A percentile compares a stretch with the other conserved stretches of the same genome.
phyloP scores from a whole-genome alignment of 192 early-diverging fungal species.

The Mortierella hygrophila region DNA sequence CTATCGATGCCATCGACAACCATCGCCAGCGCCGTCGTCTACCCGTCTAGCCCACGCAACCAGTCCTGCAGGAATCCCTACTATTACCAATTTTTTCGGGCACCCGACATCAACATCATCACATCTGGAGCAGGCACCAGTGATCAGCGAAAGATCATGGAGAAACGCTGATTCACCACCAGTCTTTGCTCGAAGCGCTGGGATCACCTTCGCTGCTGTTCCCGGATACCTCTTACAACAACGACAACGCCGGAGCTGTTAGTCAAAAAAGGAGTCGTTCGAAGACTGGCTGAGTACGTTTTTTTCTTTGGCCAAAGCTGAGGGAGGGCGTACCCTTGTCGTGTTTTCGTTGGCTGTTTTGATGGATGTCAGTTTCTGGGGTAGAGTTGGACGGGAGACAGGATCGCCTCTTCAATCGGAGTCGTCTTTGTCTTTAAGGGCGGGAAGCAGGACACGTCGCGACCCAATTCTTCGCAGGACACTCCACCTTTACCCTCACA shows the following conservation, averaged over 20 bases:
- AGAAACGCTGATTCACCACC: not conserved
- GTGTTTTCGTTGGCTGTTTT: not conserved
- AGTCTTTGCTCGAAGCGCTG: not conserved
- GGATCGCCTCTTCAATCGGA: not conserved
- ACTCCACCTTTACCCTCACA: not conserved
- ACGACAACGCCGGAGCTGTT: not conserved
- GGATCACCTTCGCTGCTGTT: not conserved
- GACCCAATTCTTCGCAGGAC: too few relatives aligned
- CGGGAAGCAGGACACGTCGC: not conserved
- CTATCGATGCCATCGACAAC: constrained; percentile 8
- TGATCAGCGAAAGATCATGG: not conserved
- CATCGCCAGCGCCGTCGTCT: not conserved
- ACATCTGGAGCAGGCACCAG: not conserved
- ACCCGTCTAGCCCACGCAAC: not conserved
- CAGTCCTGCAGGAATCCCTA: not conserved
- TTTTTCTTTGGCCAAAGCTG: too few relatives aligned
- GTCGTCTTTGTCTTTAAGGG: not conserved
- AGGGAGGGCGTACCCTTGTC: too few relatives aligned
- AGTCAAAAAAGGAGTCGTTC: too few relatives aligned
- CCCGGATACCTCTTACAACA: not conserved
- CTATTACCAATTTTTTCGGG: not conserved
- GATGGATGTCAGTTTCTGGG: not conserved
- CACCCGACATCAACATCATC: not conserved
- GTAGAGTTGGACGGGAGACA: too few relatives aligned
- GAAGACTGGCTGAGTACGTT: too few relatives aligned